phyloP scores from a whole-genome alignment of 2,329 filamentous ascomycete genomes.

The Gyromitra esculenta region DNA sequence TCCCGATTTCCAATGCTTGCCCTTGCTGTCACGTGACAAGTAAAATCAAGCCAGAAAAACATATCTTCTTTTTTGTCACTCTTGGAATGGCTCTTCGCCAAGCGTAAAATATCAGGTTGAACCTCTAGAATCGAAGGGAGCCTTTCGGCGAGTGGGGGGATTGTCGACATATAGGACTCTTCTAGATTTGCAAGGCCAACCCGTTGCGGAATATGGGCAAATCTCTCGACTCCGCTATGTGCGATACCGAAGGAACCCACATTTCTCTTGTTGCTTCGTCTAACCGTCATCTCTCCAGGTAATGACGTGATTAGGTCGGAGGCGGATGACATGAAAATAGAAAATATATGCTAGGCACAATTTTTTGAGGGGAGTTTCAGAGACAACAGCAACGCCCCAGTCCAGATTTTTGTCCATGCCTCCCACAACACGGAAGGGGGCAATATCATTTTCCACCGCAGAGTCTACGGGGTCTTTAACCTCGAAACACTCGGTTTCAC shows the following conservation, averaged over 20 bases:
- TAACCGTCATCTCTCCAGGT: constrained; percentile 29
- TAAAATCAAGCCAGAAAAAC: constrained; percentile 32
- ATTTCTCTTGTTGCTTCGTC: constrained; percentile 11
- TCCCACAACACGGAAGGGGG: constrained; percentile 17
- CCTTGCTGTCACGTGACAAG: constrained; percentile 21
- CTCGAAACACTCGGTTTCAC: constrained; percentile 36
- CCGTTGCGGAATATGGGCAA: constrained; percentile 23
- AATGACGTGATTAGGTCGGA: constrained; percentile 50
- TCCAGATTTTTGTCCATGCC: not conserved
- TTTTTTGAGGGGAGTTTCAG: constrained; percentile 46
- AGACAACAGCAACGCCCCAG: constrained; percentile 32
- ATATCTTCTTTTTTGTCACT: not conserved
- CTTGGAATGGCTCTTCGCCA: not conserved
- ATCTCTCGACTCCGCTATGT: constrained; percentile 21
- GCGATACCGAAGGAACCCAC: constrained; percentile 21
- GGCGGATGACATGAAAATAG: constrained; percentile 58
- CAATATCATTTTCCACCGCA: constrained; percentile 8
- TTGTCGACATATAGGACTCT: constrained; percentile 58
- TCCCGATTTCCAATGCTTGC: constrained; percentile 11
- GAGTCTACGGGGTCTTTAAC: not conserved
- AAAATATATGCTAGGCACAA: constrained; percentile 58
- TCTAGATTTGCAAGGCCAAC: constrained; percentile 18
- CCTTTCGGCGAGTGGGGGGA: constrained; percentile 56
- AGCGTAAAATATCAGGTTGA: constrained; percentile 13
- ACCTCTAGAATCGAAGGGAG: constrained; percentile 37